These are phyloP conservation scores for Aphanomyces cochlioides DNA, from an alignment of 352 stramenopile genomes.

Conservation along the genomic window DNA sequence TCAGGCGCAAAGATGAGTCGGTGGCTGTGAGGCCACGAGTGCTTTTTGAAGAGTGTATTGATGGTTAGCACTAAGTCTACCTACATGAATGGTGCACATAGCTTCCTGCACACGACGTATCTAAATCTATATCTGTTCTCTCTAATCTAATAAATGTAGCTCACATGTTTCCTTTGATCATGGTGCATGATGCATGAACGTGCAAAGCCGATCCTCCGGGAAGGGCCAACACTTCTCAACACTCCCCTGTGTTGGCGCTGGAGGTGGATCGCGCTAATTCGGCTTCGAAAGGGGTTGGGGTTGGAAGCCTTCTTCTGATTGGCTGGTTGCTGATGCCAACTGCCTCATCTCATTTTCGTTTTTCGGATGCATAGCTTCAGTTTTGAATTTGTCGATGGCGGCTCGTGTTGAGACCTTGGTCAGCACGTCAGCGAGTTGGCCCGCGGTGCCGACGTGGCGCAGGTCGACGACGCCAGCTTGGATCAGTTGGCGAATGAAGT, in stretches of 20 bases:
- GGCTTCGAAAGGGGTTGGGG: no score
- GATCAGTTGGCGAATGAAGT: constrained; percentile 35
- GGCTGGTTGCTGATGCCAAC: neutral
- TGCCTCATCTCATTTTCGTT: neutral
- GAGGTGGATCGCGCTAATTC: neutral
- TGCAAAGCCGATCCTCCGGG: neutral
- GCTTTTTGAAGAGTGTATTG: no score
- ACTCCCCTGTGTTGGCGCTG: constrained; percentile 5
- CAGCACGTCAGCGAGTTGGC: constrained; percentile 33
- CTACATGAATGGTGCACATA: constrained; percentile 13
- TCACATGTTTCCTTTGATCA: constrained; percentile 4
- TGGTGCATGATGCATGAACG: neutral
- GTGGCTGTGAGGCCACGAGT: no score
- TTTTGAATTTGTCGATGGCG: constrained; percentile 10
- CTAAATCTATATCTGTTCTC: neutral
- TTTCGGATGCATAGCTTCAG: neutral
- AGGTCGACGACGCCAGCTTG: constrained; percentile 25
- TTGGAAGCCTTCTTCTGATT: neutral
- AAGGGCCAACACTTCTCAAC: constrained; percentile 10
- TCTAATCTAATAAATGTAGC: neutral
- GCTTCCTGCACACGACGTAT: neutral
- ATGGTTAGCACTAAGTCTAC: no score
- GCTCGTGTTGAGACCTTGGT: constrained; percentile 16
- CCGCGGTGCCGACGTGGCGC: constrained; percentile 29
- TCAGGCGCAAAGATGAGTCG: no score